These are phyloP conservation scores for Tilletia horrida DNA, from an alignment of 1,284 basidiomycete genomes.

Conservation along the genomic window DNA sequence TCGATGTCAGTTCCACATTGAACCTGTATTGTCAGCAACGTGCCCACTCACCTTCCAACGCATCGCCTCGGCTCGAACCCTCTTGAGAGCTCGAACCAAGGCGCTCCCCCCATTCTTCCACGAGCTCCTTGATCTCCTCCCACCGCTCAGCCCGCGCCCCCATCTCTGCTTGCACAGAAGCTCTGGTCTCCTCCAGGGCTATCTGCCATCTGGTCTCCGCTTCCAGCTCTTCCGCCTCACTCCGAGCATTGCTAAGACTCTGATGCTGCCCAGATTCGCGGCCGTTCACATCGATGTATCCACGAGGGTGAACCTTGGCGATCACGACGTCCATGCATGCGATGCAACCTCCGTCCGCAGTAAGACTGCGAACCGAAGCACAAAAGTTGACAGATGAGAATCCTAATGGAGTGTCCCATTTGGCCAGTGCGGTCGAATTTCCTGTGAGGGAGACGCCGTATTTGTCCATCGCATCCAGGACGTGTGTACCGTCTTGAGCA, in stretches of 20 bases:
- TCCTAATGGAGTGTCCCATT: conserved; percentile 84
- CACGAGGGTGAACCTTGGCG: conserved; percentile 61
- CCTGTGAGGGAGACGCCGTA: conserved; percentile 70
- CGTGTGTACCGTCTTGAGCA: conserved; percentile 68
- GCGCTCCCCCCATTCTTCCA: conserved; percentile 10
- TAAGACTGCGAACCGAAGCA: conserved; percentile 74
- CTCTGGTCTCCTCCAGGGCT: conserved; percentile 64
- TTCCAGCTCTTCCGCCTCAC: conserved; percentile 58
- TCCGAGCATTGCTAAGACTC: conserved; percentile 20
- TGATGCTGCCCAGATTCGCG: conserved; percentile 63
- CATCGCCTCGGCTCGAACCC: background rate
- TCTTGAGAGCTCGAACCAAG: conserved; percentile 21
- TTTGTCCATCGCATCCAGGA: conserved; percentile 71
- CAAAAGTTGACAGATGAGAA: conserved; percentile 66
- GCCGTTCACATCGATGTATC: conserved; percentile 53
- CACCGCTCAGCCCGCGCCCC: conserved; percentile 25
- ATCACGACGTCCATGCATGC: conserved; percentile 74
- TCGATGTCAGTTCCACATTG: too few species aligned
- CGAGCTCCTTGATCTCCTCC: conserved; percentile 18
- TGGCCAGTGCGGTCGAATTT: conserved; percentile 78
- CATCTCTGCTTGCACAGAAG: conserved; percentile 56
- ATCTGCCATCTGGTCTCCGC: conserved; percentile 66
- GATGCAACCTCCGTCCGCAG: conserved; percentile 75
- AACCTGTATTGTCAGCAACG: too few species aligned
- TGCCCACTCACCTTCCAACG: conserved; percentile 5